Conservation (phyloP, 2,329 filamentous ascomycete genomes). For the Pyricularia sp. region DNA sequence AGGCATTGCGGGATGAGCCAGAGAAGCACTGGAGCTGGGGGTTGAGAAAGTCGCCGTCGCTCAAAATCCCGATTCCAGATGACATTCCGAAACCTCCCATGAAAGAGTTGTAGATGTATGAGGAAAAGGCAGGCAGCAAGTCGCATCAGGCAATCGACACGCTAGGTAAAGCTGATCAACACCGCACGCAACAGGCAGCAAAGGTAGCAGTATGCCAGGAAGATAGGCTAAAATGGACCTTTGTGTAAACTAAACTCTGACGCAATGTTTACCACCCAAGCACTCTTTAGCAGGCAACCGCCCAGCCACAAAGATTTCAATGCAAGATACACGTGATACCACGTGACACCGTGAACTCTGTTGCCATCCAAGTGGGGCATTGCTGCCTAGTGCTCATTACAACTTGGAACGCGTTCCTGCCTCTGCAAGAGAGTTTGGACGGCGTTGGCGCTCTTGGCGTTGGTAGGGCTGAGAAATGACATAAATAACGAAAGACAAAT, state of each 20-base stretch:
- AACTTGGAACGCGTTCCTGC: not conserved
- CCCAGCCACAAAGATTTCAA: not conserved
- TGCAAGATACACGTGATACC: not conserved
- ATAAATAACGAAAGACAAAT: not conserved
- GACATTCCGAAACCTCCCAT: not conserved
- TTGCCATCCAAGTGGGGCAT: not conserved
- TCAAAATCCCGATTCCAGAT: not conserved
- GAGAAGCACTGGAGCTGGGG: conserved; percentile 24
- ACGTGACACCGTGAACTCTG: not conserved
- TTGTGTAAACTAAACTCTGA: not conserved
- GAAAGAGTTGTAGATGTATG: not conserved
- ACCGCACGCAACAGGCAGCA: not conserved
- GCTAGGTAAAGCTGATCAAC: not conserved
- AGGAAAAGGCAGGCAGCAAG: not conserved
- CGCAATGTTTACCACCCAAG: not conserved
- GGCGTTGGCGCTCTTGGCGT: not conserved
- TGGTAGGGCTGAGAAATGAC: not conserved
- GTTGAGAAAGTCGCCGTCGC: not conserved
- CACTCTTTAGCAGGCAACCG: not conserved
- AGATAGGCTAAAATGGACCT: not conserved
- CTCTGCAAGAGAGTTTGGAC: not conserved
- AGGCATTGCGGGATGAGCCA: conserved; percentile 19
- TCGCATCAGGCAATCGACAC: not conserved
- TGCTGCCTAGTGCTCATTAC: not conserved
- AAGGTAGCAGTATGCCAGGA: too few species aligned